phyloP scores from a whole-genome alignment of 352 stramenopile species.

The Sclerospora graminicola region DNA sequence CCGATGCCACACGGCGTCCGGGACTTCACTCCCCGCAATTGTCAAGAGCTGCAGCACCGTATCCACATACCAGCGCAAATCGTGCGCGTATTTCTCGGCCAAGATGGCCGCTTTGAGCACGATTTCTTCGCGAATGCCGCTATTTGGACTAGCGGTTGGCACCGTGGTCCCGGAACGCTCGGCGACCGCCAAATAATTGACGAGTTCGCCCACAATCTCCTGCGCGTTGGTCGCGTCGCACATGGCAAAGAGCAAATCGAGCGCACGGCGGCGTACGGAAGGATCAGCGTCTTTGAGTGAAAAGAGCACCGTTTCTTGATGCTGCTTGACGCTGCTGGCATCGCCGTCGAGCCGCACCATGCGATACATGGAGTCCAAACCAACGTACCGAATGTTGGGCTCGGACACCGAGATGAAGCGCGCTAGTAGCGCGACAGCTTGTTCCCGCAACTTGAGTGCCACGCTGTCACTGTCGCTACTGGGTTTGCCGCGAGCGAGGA shows the following conservation, averaged over 20 bases:
- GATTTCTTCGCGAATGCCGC: too few relatives aligned
- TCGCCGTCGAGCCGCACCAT: slow-evolving; percentile 86
- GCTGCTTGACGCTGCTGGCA: slow-evolving; percentile 86
- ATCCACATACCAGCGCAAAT: too few relatives aligned
- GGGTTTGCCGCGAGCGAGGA: slow-evolving; percentile 89
- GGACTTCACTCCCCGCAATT: too few relatives aligned
- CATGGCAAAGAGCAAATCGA: slow-evolving; percentile 98
- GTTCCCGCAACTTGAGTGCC: slow-evolving; percentile 81
- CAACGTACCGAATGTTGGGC: slow-evolving; percentile 97
- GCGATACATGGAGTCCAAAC: slow-evolving; percentile 93
- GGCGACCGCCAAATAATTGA: too few relatives aligned
- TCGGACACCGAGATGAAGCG: slow-evolving; percentile 97
- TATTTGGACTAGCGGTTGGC: too few relatives aligned
- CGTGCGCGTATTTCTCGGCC: too few relatives aligned
- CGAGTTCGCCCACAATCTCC: too few relatives aligned
- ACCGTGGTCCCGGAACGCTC: too few relatives aligned
- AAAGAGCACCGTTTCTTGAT: slow-evolving; percentile 92
- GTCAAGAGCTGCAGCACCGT: too few relatives aligned
- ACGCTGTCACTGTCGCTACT: slow-evolving; percentile 19
- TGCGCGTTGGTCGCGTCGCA: too few relatives aligned
- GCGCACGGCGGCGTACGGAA: slow-evolving; percentile 89
- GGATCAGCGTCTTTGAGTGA: slow-evolving; percentile 96
- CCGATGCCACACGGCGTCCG: too few relatives aligned
- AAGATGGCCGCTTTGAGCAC: too few relatives aligned
- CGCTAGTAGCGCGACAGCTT: slow-evolving; percentile 89